Evolutionary conservation across 1,284 basidiomycete genomes (phyloP).

Genomic region (Ustilago trichophora): DNA sequence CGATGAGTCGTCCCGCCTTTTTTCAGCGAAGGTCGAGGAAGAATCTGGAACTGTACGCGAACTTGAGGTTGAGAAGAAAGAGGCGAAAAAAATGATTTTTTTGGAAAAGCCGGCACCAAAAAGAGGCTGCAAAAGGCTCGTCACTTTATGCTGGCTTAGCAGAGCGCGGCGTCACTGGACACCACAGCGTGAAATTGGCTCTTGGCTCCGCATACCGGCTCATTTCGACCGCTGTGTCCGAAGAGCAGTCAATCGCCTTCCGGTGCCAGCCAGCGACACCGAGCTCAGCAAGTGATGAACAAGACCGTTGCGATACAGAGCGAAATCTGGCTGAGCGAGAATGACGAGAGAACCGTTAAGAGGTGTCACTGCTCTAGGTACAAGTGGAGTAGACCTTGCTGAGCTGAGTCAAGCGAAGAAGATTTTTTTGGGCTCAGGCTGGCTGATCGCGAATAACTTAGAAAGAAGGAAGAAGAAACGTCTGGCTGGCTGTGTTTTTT

Average conservation of each 20-base stretch:
- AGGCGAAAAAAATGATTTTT: not conserved
- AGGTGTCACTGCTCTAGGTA: too few species aligned
- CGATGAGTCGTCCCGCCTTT: too few species aligned
- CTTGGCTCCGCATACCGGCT: constrained; percentile 1
- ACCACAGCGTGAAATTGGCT: too few species aligned
- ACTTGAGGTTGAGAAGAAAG: not conserved
- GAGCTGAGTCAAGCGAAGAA: constrained; percentile 28
- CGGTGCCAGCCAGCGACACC: too few species aligned
- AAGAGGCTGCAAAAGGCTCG: not conserved
- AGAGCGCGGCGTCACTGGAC: constrained; percentile 1
- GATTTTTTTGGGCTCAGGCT: not conserved
- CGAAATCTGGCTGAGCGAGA: too few species aligned
- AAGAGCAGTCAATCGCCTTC: not conserved
- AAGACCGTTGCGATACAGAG: too few species aligned
- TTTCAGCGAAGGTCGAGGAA: constrained; percentile 24
- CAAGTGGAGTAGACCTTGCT: too few species aligned
- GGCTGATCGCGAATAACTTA: too few species aligned
- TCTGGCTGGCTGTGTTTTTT: too few species aligned
- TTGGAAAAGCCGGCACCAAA: constrained; percentile 2
- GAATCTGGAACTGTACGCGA: constrained; percentile 24
- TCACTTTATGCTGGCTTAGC: constrained; percentile 2
- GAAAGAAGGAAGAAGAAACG: too few species aligned
- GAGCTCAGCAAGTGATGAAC: too few species aligned
- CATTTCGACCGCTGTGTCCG: constrained; percentile 12
- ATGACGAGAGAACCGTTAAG: not conserved